Base-by-base conservation (phyloP, 768 basidiomycete species). In the Ephemerocybe angulata region DNA sequence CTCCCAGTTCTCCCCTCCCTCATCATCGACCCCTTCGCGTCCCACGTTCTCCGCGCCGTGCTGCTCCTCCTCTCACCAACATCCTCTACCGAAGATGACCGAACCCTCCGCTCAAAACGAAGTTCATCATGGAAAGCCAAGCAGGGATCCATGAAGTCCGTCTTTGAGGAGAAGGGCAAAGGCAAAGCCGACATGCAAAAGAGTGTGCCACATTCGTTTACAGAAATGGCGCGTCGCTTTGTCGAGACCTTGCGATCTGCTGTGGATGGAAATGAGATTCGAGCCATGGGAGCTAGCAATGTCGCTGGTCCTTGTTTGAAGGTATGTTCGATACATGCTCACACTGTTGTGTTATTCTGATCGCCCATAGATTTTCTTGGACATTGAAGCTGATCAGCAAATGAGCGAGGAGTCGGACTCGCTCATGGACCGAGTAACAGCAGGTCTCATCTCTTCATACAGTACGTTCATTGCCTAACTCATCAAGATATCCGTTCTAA, bases 11-110 rank as follows among this genome's bases (percentile, higher is more conserved):
- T 95, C 30, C 68, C 83, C 0, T 72, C 76, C 7, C 80, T 95
- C 41, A 72, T 96, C 37, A 84, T 87, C 74, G 86, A 96, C 62
- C 86, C 88, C 29, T 96, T 93, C 63, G 93, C 88, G 31, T 95
- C 96, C 0, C 96, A 98, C 61, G 90, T 94, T 40, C 60, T 96
- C 43, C 87, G 95, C 33, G 83, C 87, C 22, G 70, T 98, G 2
- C 79, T 98, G 13, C 65, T 87, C 4, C 76, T 97, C 40, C 75
- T 97, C n/a, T 85, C 83, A 13, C 89, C 91, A 0, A 70, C 75
- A 27, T 63, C 82, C 3, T 58, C 72, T 13, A 70, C 70, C 3
- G 76, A 77, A 15, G 61, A 70, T 22, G 60, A 62, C 60, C 70
- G 13, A 71, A 72, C 52, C 73, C 74, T 10, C 66, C 73, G 28